These are phyloP conservation scores for Calonectria ilicicola DNA, from an alignment of 2,329 filamentous ascomycete species.

Conservation along the genomic window DNA sequence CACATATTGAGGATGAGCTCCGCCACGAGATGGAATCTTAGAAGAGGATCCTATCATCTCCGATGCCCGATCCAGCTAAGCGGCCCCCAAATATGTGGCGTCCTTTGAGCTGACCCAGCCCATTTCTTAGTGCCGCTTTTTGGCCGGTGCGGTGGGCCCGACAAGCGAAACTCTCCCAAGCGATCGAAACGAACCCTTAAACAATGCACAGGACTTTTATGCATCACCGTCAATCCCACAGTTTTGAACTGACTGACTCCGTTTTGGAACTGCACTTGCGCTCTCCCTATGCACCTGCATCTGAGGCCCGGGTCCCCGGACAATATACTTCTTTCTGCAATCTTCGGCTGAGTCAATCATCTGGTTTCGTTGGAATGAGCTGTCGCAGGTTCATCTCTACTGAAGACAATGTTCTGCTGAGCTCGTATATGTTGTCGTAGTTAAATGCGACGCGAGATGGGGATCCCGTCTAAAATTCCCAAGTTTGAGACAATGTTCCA, in stretches of 20 bases:
- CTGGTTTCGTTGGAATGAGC: neutral
- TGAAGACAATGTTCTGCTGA: neutral
- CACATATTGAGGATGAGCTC: neutral
- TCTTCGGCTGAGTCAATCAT: neutral
- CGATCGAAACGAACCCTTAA: neutral
- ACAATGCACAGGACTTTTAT: neutral
- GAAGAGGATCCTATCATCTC: conserved; percentile 2
- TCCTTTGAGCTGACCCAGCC: conserved; percentile 1
- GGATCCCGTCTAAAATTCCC: neutral
- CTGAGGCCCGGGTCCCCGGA: neutral
- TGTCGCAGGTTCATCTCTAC: neutral
- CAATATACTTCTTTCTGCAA: neutral
- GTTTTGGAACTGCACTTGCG: neutral
- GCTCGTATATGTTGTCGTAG: neutral
- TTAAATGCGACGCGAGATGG: neutral
- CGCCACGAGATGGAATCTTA: conserved; percentile 26
- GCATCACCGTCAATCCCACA: neutral
- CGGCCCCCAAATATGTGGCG: neutral
- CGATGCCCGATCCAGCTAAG: conserved; percentile 8
- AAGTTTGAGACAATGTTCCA: neutral
- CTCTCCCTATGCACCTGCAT: no score
- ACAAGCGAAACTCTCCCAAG: neutral
- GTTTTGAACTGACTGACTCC: neutral
- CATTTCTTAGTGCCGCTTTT: conserved; percentile 2
- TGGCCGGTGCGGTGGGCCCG: neutral